Base-by-base conservation (phyloP, 306 rosid species). In the Ziziphus jujuba region DNA sequence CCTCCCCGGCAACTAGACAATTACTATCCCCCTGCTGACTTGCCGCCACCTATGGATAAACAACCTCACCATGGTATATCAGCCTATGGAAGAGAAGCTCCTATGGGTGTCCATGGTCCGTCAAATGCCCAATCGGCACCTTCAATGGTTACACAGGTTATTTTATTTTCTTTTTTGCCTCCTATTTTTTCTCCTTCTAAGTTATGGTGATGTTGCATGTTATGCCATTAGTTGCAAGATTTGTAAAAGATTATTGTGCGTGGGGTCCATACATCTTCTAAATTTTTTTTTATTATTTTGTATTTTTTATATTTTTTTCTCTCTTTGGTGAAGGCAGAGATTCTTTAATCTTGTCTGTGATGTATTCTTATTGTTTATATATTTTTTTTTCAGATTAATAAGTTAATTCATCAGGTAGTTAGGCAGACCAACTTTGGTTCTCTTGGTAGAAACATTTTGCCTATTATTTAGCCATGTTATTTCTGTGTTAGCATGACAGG, bases 11-110 rank as follows among this genome's bases (percentile, higher is more conserved):
- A 87, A 61, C 79, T 48, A 43, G 99, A 91, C 63, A 88, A 71
- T 79, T 95, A 85, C 80, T 95, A 91, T 76, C 87, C 81, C 56
- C 86, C 89, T 28, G 80, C 86, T 49, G 97, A 91, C 48, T 60
- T 88, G 76, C 88, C 92, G 14, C 85, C 92, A 44, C 84, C 93
- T 22, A 79, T 91, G 79, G 96, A 95, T 62, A 91, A 80, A 73
- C 99, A 85, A 71, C 95, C 96, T 63, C 97, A 95, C 79, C 97
- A 95, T 59, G 99, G 99, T 67, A 90, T 95, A 71, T 88, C 97
- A 56, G 92, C 96, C 52, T 95, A 91, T 76, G 96, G 97, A 63
- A 87, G 96, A 70, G 99, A 95, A 65, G 85, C 83, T 72, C 85
- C 95, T 22, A 34, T 84, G 65, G 87, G 95, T 61, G 81, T 69